A percentile compares a stretch with the other conserved stretches of the same genome.
These are phyloP conservation scores for Metarhizium anisopliae DNA, from an alignment of 2,329 filamentous ascomycete genomes.

Conservation along the genomic window DNA sequence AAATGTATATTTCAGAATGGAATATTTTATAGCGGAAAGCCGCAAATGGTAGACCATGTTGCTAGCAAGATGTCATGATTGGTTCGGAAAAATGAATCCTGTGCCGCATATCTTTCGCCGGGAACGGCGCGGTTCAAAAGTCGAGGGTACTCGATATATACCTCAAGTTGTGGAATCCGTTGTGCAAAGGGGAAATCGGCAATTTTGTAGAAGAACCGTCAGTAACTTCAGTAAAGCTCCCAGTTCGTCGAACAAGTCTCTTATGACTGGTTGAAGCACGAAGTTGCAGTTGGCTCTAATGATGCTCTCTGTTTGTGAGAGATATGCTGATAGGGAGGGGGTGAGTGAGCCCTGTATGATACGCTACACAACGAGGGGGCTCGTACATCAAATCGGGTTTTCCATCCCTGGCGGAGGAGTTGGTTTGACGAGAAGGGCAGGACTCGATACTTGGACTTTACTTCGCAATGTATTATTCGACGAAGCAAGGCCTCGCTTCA, in stretches of 20 bases:
- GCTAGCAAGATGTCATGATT: neutral
- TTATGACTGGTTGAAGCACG: too few relatives aligned
- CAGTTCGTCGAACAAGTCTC: too few relatives aligned
- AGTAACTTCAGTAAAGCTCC: neutral
- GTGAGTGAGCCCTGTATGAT: neutral
- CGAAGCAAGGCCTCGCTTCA: conserved; percentile 58
- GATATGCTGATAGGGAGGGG: too few relatives aligned
- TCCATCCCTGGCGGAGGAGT: conserved; percentile 31
- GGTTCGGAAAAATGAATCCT: neutral
- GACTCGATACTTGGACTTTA: conserved; percentile 23
- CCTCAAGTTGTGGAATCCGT: neutral
- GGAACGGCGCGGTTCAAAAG: neutral
- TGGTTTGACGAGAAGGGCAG: conserved; percentile 12
- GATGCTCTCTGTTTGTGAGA: too few relatives aligned
- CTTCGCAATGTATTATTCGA: conserved; percentile 23
- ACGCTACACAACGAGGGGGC: neutral
- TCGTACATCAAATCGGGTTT: conserved; percentile 28
- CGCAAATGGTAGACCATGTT: neutral
- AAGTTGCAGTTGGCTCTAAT: too few relatives aligned
- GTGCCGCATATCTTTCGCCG: neutral
- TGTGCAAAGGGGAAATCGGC: neutral
- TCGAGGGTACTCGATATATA: neutral
- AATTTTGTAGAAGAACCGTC: neutral
- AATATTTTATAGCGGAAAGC: neutral
- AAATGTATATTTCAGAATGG: neutral